Percentiles rank a stretch among this genome's conserved stretches.
These are phyloP conservation scores for Ogataea polymorpha DNA, from an alignment of 805 yeast species.

Conservation along the genomic window DNA sequence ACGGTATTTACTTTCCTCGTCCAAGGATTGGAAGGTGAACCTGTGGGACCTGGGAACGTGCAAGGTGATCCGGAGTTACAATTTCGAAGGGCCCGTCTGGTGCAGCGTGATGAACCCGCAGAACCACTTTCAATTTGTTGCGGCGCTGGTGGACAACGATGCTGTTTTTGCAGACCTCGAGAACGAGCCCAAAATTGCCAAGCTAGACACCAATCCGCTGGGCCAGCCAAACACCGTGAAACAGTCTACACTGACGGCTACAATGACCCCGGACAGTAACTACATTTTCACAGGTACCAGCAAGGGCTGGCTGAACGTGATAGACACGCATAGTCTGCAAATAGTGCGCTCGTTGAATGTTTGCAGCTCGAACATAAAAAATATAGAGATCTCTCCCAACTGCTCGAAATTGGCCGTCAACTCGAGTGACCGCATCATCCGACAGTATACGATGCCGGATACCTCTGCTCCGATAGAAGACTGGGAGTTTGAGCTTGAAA, in stretches of 20 bases:
- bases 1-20: slow-evolving; percentile 60
- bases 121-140: slow-evolving; percentile 48
- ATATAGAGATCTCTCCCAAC: slow-evolving; percentile 54
- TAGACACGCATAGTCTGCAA: slow-evolving; percentile 28
- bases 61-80: slow-evolving; percentile 39
- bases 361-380: slow-evolving; percentile 70
- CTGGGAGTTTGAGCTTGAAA: slow-evolving; percentile 59
- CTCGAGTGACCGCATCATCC: slow-evolving; percentile 70
- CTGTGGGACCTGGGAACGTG: slow-evolving; percentile 69
- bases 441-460: slow-evolving; percentile 53
- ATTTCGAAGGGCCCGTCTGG: slow-evolving; percentile 75
- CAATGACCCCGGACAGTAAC: slow-evolving; percentile 51
- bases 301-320: slow-evolving; percentile 70
- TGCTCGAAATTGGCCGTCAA: slow-evolving; percentile 67
- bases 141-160: slow-evolving; percentile 60
- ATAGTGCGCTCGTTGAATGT: slow-evolving; percentile 46
- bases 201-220: slow-evolving; percentile 21
- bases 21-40: slow-evolving; percentile 79
- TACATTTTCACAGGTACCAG: slow-evolving; percentile 73
- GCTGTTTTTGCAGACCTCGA: slow-evolving; percentile 50
- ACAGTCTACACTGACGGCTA: slow-evolving; percentile 48
- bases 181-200: slow-evolving; percentile 11
- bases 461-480: slow-evolving; percentile 6
- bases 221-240: slow-evolving; percentile 26
- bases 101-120: slow-evolving; percentile 54